Evolutionary conservation across 2,329 filamentous ascomycete genomes (phyloP), one percentile per base, ranked within the genome.

Genomic region (Aschersonia sp.): DNA sequence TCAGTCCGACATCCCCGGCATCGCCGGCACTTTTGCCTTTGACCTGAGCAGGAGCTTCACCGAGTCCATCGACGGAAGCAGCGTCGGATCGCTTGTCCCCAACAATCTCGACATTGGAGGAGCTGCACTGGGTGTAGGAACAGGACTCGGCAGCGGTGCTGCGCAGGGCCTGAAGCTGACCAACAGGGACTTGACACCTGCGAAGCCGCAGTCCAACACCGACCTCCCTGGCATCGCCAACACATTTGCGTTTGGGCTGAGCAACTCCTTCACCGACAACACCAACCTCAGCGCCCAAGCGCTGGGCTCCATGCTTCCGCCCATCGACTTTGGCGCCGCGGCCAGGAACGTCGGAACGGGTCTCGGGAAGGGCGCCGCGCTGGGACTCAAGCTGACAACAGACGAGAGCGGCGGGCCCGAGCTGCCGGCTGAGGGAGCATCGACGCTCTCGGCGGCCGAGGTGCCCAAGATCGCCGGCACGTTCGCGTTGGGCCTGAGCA

Each of bases 61-160:
- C 4, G 47, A 31, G 32, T 45, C 43, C 20, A 35, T 51, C 5
- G 41, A 47, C 30, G 20, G 9, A 31, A 38, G 43, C 29, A 45
- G 28, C 5, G 29, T 51, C 5, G 41, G 9, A 6, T 5, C 31
- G 3, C 12, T 43, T 20, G 12, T 48, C 30, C 45, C 42, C 29
- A 5, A 28, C 12, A 20, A 41, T 43, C 40, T 44, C 20, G 50
- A 49, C 32, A 43, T 51, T 31, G 47, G 48, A 5, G 45, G 46
- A 9, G 48, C 50, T 9, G 54, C 52, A 5, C 49, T 52, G 7
- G 47, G 45, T 7, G 35, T 53, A n/a, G 53, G 48, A 30, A 40
- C 46, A 5, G 51, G 50, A 9, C 32, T 55, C 3, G 54, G 54
- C 30, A 45, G 31, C 31, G 54, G 54, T 29, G 49, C 52, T 10